Conservation (phyloP, 2,329 filamentous ascomycete species). For the Gnomoniopsis sp. region DNA sequence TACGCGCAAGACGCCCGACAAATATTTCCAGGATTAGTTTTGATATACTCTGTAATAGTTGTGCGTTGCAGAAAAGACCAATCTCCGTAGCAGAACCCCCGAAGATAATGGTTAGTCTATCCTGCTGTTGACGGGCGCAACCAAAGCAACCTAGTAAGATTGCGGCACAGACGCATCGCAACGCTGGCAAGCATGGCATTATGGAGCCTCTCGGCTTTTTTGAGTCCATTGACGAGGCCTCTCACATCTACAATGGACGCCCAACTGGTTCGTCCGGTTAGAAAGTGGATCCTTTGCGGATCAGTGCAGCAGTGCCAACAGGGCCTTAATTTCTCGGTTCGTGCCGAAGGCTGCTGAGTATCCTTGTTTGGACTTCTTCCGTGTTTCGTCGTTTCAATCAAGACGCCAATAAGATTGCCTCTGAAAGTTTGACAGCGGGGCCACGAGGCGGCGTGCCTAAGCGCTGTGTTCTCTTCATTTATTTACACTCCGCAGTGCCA, state of each 20-base stretch:
- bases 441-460: too few relatives aligned
- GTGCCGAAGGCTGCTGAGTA: constrained; percentile 4
- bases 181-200: too few relatives aligned
- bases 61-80: too few relatives aligned
- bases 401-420: neutral
- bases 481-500: neutral
- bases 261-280: neutral
- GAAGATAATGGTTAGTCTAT: too few relatives aligned
- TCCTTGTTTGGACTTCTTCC: constrained; percentile 1
- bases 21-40: too few relatives aligned
- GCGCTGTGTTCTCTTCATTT: neutral
- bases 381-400: constrained; percentile 13
- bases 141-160: too few relatives aligned
- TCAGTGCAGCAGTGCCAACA: neutral
- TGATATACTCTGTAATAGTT: too few relatives aligned
- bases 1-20: too few relatives aligned
- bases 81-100: too few relatives aligned
- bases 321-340: constrained; percentile 19
- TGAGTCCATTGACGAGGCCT: neutral
- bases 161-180: too few relatives aligned
- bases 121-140: too few relatives aligned
- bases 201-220: neutral
- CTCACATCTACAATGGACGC: neutral
- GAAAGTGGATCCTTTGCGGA: constrained; percentile 11
- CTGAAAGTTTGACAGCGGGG: neutral